A percentile compares a stretch with the other conserved stretches of the same genome.
Evolutionary conservation across 2,329 filamentous ascomycete genomes (phyloP).

Genomic region (Phialophora macrospora): DNA sequence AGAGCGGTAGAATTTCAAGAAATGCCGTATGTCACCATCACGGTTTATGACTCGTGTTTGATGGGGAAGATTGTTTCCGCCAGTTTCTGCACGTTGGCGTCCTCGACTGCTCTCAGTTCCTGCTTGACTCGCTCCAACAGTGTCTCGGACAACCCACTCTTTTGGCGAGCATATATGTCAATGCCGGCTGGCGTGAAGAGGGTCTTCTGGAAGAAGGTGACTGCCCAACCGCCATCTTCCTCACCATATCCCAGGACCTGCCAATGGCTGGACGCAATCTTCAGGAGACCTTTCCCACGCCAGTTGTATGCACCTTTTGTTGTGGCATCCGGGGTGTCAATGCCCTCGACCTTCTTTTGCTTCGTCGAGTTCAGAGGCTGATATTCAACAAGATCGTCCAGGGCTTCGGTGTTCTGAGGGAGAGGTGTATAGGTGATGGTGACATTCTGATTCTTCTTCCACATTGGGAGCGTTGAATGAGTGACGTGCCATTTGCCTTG

Average conservation of each 20-base stretch:
- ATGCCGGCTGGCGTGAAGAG: constrained; percentile 81
- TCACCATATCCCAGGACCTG: constrained; percentile 76
- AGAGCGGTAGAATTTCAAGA: neutral
- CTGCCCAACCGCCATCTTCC: constrained; percentile 63
- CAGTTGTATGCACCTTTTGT: constrained; percentile 66
- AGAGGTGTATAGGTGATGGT: constrained; percentile 74
- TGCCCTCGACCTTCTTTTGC: constrained; percentile 66
- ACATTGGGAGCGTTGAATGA: constrained; percentile 78
- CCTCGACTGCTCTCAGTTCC: constrained; percentile 59
- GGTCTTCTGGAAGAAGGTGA: constrained; percentile 84
- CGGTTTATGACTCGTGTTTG: constrained; percentile 41
- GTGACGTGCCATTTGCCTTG: constrained; percentile 73
- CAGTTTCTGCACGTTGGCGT: constrained; percentile 60
- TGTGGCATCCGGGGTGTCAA: constrained; percentile 60
- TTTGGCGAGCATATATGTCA: constrained; percentile 73
- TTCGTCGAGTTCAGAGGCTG: constrained; percentile 59
- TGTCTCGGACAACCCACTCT: constrained; percentile 63
- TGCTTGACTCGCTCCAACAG: constrained; percentile 63
- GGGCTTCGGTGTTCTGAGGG: constrained; percentile 47
- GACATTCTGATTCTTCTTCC: constrained; percentile 78
- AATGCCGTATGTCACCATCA: neutral
- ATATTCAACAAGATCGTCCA: constrained; percentile 77
- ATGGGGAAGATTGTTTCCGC: constrained; percentile 56
- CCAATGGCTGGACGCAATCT: constrained; percentile 76
- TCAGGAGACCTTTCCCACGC: constrained; percentile 76